Percentiles rank a stretch among this genome's conserved stretches.
phyloP scores from a whole-genome alignment of 306 rosid genomes.

The apple (Malus domestica) region ASM211411v1 NC_041789.1:29995001-29995500 shows the following conservation, averaged over 20 bases:
- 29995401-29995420: too few relatives aligned
- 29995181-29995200: constrained; percentile 59
- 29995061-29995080: constrained; percentile 85
- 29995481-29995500: too few relatives aligned
- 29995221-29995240: constrained; percentile 98
- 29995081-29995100: constrained; percentile 44
- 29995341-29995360: too few relatives aligned
- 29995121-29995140: background rate
- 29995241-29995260: constrained; percentile 72
- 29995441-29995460: too few relatives aligned
- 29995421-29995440: too few relatives aligned
- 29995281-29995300: too few relatives aligned
- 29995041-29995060: constrained; percentile 91
- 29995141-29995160: background rate
- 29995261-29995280: background rate
- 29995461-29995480: too few relatives aligned
- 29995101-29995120: constrained; percentile 14
- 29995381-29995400: too few relatives aligned
- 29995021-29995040: constrained; percentile 76
- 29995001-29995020: constrained; percentile 67
- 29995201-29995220: constrained; percentile 96
- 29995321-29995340: background rate
- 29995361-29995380: too few relatives aligned
- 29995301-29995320: too few relatives aligned
- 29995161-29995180: constrained; percentile 25